A percentile compares a stretch with the other conserved stretches of the same genome.
Conservation (phyloP, 768 basidiomycete species). For the Pleurotus tuber-regium region DNA sequence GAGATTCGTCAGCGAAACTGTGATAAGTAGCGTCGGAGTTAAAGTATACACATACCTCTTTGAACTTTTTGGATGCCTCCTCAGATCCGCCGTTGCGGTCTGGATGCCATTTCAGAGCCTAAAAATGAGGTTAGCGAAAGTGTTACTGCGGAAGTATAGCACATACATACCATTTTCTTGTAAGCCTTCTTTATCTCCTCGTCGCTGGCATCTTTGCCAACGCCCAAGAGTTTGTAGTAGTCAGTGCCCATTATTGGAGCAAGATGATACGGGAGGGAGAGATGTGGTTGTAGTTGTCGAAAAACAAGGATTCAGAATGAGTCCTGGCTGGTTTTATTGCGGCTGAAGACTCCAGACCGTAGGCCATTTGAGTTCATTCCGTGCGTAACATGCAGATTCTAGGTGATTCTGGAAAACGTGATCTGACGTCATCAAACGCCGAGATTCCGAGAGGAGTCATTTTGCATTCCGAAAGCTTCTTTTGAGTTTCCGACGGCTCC, state of each 20-base stretch:
- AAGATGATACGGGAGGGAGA: background rate
- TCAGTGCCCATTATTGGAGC: conserved; percentile 65
- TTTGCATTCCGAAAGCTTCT: no score
- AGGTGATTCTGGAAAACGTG: conserved; percentile 34
- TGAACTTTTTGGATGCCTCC: conserved; percentile 85
- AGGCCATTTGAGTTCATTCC: conserved; percentile 1
- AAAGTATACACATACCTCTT: conserved; percentile 58
- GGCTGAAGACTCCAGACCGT: background rate
- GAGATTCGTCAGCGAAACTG: conserved; percentile 8
- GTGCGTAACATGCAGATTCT: conserved; percentile 13
- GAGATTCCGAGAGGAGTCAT: no score
- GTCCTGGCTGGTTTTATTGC: conserved; percentile 16
- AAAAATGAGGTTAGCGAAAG: conserved; percentile 8
- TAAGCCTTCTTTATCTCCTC: conserved; percentile 93
- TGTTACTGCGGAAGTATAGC: background rate
- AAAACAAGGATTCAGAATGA: conserved; percentile 3
- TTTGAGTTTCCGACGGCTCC: background rate
- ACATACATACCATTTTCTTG: conserved; percentile 77
- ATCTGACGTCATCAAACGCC: conserved; percentile 13
- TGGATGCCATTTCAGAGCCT: conserved; percentile 94
- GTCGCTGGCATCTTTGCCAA: conserved; percentile 69
- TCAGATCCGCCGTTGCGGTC: conserved; percentile 88
- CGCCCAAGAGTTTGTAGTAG: conserved; percentile 84
- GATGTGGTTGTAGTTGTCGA: conserved; percentile 8
- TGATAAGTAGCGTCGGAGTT: background rate